phyloP scores from a whole-genome alignment of 2,329 filamentous ascomycete genomes.

The Talaromyces verruculosus region DNA sequence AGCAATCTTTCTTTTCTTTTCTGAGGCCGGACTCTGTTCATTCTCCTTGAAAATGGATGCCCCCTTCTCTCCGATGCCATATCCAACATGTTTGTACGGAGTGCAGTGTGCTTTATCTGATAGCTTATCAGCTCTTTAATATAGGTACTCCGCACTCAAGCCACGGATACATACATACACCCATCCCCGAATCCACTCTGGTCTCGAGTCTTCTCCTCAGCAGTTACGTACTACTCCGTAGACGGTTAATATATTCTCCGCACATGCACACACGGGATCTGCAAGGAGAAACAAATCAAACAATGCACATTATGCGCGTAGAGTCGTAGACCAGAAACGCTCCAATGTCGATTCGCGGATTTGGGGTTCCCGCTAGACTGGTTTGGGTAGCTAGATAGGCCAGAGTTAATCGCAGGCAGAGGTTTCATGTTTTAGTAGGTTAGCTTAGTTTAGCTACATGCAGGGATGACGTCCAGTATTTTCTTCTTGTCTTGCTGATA shows the following conservation, averaged over 20 bases:
- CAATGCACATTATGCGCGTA: background rate
- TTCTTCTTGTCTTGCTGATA: background rate
- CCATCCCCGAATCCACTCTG: background rate
- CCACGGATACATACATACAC: background rate
- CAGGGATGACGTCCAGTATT: background rate
- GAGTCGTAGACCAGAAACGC: background rate
- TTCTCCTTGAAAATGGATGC: background rate
- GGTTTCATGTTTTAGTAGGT: background rate
- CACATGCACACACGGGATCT: background rate
- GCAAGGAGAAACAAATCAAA: background rate
- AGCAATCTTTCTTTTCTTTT: background rate
- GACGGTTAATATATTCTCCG: background rate
- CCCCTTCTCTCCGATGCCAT: background rate
- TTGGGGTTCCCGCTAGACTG: background rate
- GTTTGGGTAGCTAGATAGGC: slow-evolving; percentile 18
- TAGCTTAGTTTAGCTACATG: background rate
- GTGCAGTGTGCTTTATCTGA: background rate
- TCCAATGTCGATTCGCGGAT: background rate
- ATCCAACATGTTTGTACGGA: background rate
- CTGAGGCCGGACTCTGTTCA: background rate
- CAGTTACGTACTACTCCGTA: background rate
- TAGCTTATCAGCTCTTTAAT: background rate
- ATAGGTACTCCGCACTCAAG: background rate
- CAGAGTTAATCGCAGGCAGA: background rate
- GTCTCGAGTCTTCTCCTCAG: slow-evolving; percentile 1